Evolutionary conservation across 1,284 basidiomycete genomes (phyloP), one percentile per base, ranked within the genome.

Genomic region (Ganoderma meredithae): DNA sequence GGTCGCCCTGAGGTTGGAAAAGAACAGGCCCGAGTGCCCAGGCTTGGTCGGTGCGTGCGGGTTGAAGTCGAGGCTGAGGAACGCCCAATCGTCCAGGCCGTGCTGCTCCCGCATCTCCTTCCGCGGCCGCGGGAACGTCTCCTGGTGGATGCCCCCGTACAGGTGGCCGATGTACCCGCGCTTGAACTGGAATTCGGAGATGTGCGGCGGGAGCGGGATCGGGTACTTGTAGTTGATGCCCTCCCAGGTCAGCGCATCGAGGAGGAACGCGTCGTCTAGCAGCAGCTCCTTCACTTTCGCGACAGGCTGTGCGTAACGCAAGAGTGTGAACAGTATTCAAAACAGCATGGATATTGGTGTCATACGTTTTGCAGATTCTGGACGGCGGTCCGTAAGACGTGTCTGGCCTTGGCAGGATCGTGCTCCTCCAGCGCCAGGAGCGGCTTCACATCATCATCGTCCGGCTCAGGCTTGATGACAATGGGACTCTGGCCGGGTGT

Each of bases 91-190:
- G 33, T 59, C 25, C 22, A 67, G 33, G 8, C 55, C 65, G 27
- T 67, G 61, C 65, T 22, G 53, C 17, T 59, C 44, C 15, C 63
- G 33, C 33, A 59, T 22, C 2, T 62, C 65, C 15, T 47, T 25
- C 6, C 43, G 17, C 19, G 62, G 61, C 4, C 40, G 10, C 0
- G 80, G 80, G 27, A 76, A 79, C 0, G 78, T 79, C 0, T 64
- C 36, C 31, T 78, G 75, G 0, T 72, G 60, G 49, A 75, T 80
- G 0, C 82, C 81, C 6, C 81, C 82, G 68, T 77, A 83, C 1
- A 63, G 53, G 1, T 70, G 65, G 8, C 76, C 76, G 58, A 81
- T 78, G 63, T 80, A 82, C 0, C 63, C 64, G 9, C 82, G 72
- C 0, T 75, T 64, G 9, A 80, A 60, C 5, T 65, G n/a, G 56